A percentile compares a stretch with the other conserved stretches of the same genome.
Conservation (phyloP, 257 asterid genomes). For the Solanum gracilifrons region DNA sequence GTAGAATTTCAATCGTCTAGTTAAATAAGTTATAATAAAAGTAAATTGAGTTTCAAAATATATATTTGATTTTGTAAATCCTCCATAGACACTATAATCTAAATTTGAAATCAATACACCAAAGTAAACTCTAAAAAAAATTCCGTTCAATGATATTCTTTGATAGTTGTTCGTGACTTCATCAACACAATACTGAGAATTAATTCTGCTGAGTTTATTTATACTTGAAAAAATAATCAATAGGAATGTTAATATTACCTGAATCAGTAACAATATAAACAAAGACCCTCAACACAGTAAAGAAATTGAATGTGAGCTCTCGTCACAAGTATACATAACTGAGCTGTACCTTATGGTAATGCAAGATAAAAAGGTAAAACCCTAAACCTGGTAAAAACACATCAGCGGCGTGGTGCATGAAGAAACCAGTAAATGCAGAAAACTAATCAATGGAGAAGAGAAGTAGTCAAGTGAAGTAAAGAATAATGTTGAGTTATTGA, state of each 20-base stretch:
- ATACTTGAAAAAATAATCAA: neutral
- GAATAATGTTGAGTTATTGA: slow-evolving; percentile 5
- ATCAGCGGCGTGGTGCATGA: neutral
- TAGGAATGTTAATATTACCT: neutral
- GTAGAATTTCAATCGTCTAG: neutral
- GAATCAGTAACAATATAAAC: neutral
- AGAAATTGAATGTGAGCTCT: neutral
- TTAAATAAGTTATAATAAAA: neutral
- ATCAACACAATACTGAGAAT: neutral
- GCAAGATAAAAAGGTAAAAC: neutral
- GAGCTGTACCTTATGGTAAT: neutral
- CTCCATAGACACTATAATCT: neutral
- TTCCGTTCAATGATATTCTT: neutral
- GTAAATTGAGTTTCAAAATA: neutral
- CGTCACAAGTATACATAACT: neutral
- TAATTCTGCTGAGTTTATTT: neutral
- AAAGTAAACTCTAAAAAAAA: neutral
- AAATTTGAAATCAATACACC: neutral
- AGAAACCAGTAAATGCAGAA: neutral
- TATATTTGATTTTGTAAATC: neutral
- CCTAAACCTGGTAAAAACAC: neutral
- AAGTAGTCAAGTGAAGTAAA: neutral
- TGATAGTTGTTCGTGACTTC: neutral
- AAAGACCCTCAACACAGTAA: neutral
- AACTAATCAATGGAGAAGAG: neutral